Evolutionary conservation across 306 rosid species (phyloP), one percentile per base, ranked within the genome.

Genomic region (Ziziphus jujuba): DNA sequence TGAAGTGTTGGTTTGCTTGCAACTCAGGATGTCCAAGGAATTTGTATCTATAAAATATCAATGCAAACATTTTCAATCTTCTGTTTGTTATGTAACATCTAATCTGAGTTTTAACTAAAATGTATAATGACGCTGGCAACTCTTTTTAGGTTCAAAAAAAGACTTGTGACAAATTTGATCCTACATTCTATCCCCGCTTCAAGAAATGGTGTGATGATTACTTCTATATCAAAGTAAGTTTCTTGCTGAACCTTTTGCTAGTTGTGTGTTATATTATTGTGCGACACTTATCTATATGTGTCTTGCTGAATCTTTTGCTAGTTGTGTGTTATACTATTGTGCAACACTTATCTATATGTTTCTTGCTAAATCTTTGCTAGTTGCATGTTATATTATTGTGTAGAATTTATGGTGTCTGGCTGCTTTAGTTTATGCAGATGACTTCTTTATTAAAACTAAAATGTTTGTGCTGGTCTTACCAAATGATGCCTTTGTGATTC

Each of bases 121-220:
- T 69, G 44, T 34, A 23, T 44, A 52, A 5, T 58, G 36, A 11
- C 38, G 5, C 21, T 73, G 14, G 60, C 50, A 63, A 77, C 66
- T 23, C 51, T 34, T 58, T 77, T 75, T 64, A 93, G 98, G 82
- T 59, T 75, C 97, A 93, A 80, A 93, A 90, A 70, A 67, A 63
- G 59, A 78, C 95, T 25, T 93, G 98, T 54, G 98, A 93, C 90
- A 93, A 93, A 82, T 93, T 93, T 78, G 96, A 93, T 67, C 97
- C 97, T 52, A 64, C 90, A 11, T 93, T 93, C 82, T 93, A 90
- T 72, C 97, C 98, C 25, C 91, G 85, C 62, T 93, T 93, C 85
- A 93, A 93, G 86, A 90, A 90, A 79, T 90, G 98, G 98, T 93
- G 98, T 50, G 98, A 93, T 66, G 98, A 93, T 64, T 93, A 93